phyloP scores from a whole-genome alignment of 176 grass and related monocot species.

The Zea mays region Zm-B73-REFERENCE-NAM-5.0 NC_050098.1:187535001-187535500 shows the following conservation, averaged over 20 bases:
- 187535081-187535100: background rate
- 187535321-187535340: slow-evolving; percentile 1
- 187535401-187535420: slow-evolving; percentile 64
- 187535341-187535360: slow-evolving; percentile 23
- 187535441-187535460: slow-evolving; percentile 47
- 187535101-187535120: background rate
- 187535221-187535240: slow-evolving; percentile 9
- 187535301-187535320: slow-evolving; percentile 28
- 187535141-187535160: background rate
- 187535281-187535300: slow-evolving; percentile 24
- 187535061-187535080: background rate
- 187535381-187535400: slow-evolving; percentile 47
- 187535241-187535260: slow-evolving; percentile 22
- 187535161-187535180: background rate
- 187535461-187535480: slow-evolving; percentile 58
- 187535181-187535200: background rate
- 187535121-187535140: background rate
- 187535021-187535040: background rate
- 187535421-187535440: slow-evolving; percentile 64
- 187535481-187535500: slow-evolving; percentile 51
- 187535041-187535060: background rate
- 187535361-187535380: slow-evolving; percentile 37
- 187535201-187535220: background rate
- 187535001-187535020: background rate
- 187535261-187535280: slow-evolving; percentile 25